Conservation (phyloP, 2,329 filamentous ascomycete genomes). For the Colletotrichum sp. region DNA sequence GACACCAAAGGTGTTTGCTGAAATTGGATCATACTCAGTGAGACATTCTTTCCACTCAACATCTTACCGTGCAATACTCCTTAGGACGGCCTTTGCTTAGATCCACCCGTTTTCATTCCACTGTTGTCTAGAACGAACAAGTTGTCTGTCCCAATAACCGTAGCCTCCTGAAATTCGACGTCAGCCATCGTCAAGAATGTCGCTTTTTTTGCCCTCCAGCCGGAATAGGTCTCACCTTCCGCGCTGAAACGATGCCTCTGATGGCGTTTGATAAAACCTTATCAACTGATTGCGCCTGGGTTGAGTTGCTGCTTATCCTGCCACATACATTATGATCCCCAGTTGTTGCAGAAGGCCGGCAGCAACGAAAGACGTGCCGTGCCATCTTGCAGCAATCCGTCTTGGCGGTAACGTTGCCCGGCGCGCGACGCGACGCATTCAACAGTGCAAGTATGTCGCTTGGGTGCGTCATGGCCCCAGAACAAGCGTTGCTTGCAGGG, state of each 20-base stretch:
- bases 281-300: background rate
- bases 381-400: background rate
- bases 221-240: background rate
- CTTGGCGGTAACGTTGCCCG: background rate
- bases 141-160: background rate
- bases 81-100: no score
- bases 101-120: background rate
- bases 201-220: background rate
- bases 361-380: background rate
- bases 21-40: no score
- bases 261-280: background rate
- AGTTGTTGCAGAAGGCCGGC: background rate
- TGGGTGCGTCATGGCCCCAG: background rate
- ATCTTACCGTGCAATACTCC: no score
- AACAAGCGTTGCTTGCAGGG: background rate
- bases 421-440: background rate
- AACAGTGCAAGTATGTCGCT: background rate
- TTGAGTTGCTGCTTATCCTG: background rate
- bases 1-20: no score
- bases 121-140: background rate
- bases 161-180: background rate
- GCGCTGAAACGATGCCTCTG: background rate
- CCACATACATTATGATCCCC: background rate
- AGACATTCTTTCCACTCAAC: no score
- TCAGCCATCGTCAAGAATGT: background rate